A percentile compares a stretch with the other conserved stretches of the same genome.
Conservation (phyloP, 2,329 filamentous ascomycete species). For the Rhinocladiella mackenziei region DNA sequence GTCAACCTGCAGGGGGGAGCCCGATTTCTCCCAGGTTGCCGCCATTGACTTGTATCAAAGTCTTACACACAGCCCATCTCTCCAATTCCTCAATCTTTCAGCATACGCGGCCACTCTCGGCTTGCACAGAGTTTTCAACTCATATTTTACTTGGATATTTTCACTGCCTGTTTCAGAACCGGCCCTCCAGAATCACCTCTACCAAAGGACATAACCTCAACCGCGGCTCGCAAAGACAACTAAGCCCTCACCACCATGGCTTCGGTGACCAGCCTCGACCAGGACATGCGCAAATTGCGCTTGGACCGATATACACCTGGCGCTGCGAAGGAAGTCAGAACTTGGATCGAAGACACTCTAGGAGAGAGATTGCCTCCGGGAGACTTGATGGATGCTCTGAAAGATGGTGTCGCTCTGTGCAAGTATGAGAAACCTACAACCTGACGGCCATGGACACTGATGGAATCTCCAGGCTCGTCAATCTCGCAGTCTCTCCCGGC, state of each 20-base stretch:
- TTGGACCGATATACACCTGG: conserved; percentile 88
- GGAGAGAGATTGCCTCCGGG: conserved; percentile 66
- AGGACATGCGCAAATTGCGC: conserved; percentile 90
- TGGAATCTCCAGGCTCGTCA: conserved; percentile 63
- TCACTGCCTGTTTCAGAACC: no score
- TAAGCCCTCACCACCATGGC: conserved; percentile 59
- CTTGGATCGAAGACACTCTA: conserved; percentile 80
- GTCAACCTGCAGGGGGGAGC: conserved; percentile 19
- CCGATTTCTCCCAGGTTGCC: neutral
- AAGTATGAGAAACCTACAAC: conserved; percentile 52
- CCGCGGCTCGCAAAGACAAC: neutral
- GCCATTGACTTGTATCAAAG: neutral
- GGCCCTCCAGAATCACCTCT: no score
- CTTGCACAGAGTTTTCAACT: no score
- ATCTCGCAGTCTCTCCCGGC: conserved; percentile 71
- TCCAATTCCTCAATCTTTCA: conserved; percentile 1
- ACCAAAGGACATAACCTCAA: neutral
- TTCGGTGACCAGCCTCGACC: conserved; percentile 87
- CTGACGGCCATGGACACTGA: conserved; percentile 4
- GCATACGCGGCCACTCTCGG: no score
- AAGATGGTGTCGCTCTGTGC: conserved; percentile 90
- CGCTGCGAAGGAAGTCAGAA: conserved; percentile 76
- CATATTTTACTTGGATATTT: no score
- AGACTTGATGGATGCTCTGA: conserved; percentile 80
- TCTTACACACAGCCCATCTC: neutral